Base-by-base conservation (phyloP, 2,329 filamentous ascomycete species). In the Penicillium frequentans region DNA sequence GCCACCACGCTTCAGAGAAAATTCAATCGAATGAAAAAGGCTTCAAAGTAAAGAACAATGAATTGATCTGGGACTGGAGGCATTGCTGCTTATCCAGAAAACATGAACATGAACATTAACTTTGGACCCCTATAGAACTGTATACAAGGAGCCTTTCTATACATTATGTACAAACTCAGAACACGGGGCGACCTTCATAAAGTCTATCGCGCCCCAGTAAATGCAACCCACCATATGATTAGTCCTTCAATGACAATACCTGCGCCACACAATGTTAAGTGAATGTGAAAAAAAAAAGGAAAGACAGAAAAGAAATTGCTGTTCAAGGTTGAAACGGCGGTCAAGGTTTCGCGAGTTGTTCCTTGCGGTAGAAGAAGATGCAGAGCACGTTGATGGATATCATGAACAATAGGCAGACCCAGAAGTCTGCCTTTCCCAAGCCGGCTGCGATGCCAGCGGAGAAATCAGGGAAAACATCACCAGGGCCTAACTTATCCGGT, bases 401-500 rank as follows among this genome's bases (percentile, higher is more conserved):
- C 39, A 42, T 42, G 19, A 42, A 23, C 2, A 42, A 10, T 1
- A 42, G 39, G 5, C 39, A 42, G 10, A 42, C 19, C 39, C 39
- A 42, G 19, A 42, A 42, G 39, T 42, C 39, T 23, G 39, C 39
- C 19, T 42, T 21, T 13, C 5, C 19, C 39, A 42, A 42, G 10
- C 39, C 39, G 11, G 39, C 39, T 42, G 19, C 19, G 19, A 42
- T 5, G 10, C 39, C 39, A 14, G 39, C 1, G 86, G 86, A 64
- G 86, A 87, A 24, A 87, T 83, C 0, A 78, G 75, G 37, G 39
- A 42, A 42, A 14, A 42, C 39, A 23, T 42, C 11, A 1, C 85
- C 84, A 1, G 86, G 85, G 0, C 86, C 86, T 11, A 83, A 75
- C 8, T 77, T 80, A 68, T 88, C 82, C 1, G 86, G 86, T 6